Base-by-base conservation (phyloP, 2,329 filamentous ascomycete genomes). In the Colletotrichum chlorophyti region DNA sequence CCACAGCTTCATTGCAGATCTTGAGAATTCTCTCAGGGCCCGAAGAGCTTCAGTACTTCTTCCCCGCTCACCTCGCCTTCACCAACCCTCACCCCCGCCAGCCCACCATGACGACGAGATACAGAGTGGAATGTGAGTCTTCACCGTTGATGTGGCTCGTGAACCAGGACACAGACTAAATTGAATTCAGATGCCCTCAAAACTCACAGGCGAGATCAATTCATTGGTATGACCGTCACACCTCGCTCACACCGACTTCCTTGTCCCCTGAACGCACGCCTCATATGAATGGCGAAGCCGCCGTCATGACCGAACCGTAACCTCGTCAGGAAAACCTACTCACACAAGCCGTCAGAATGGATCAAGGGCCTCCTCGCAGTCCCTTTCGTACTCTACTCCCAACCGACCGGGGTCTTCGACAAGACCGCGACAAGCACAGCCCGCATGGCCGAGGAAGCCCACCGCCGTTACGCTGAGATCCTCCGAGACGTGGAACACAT, bases 331-430 rank as follows among this genome's bases (percentile, higher is more conserved):
- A n/a, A n/a, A 17, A 31, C 6, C 9, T 5, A 34, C 17, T 42
- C 35, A 49, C 35, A 54, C 55, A 51, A 55, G 41, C 23, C 50
- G 47, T 61, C 67, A 87, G 92, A 97, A 89, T 98, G 94, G 94
- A 91, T 98, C 80, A 98, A 99, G 77, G 91, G 90, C 34, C 84
- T 98, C 4, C 81, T 98, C 11, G 95, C 95, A 1, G 94, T 98
- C 1, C 95, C 95, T 0, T 99, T 99, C 71, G 94, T 99, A 34
- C 85, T 99, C 51, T 93, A 97, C 73, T 97, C 94, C 1, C 93
- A 98, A 71, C 95, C 95, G 4, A 96, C 92, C 1, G 92, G 92
- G 17, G 86, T 93, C 37, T 93, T 94, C 68, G 89, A 93, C 63
- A 81, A 84, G 54, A 82, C 86, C 65, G 85, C 85, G 60, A 79